Evolutionary conservation across 495 filamentous ascomycete genomes (phyloP).

Genomic region (Penicillium silybi): DNA sequence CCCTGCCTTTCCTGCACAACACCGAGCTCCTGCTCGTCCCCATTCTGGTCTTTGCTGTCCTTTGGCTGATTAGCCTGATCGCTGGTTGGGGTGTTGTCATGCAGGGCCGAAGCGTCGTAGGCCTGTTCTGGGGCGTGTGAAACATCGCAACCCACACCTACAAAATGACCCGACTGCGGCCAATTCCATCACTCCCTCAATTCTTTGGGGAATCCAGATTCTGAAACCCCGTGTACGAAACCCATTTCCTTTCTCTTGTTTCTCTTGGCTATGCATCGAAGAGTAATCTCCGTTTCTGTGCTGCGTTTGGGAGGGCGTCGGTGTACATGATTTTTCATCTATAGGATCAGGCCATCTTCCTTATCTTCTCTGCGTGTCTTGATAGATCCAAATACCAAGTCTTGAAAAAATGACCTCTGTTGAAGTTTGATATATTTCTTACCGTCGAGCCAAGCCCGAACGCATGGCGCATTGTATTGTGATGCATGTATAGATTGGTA

Average conservation of each 20-base stretch:
- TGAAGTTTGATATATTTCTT: background rate
- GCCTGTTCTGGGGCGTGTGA: conserved; percentile 48
- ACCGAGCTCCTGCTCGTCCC: conserved; percentile 67
- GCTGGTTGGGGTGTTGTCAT: conserved; percentile 45
- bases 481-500: background rate
- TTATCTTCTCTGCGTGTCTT: conserved; percentile 2
- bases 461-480: background rate
- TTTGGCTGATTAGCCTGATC: conserved; percentile 62
- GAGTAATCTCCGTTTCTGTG: conserved; percentile 6
- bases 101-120: conserved; percentile 40
- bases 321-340: conserved; percentile 19
- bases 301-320: conserved; percentile 11
- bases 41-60: conserved; percentile 53
- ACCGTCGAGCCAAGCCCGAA: background rate
- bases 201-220: background rate
- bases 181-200: background rate
- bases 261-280: conserved; percentile 18
- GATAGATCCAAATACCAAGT: conserved; percentile 13
- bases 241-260: conserved; percentile 5
- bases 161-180: background rate
- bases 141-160: background rate
- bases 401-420: background rate
- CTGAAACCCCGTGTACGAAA: conserved; percentile 17
- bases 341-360: conserved; percentile 3
- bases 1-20: conserved; percentile 68